These are phyloP conservation scores for Colletotrichum sp. DNA, from an alignment of 2,329 filamentous ascomycete species.

Conservation along the genomic window DNA sequence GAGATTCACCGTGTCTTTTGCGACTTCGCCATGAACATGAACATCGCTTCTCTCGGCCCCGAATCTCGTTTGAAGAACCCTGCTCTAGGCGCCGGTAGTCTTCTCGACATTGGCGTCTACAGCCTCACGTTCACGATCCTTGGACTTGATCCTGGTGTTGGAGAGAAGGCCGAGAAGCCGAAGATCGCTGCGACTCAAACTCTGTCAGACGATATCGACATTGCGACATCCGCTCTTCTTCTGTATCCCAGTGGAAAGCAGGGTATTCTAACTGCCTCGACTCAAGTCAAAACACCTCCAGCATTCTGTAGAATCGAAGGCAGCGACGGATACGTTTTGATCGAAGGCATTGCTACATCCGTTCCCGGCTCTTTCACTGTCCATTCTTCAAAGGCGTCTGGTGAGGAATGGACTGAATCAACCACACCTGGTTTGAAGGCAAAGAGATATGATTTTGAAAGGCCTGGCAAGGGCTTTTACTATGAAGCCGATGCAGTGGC, in stretches of 20 bases:
- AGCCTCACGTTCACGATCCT: constrained; percentile 44
- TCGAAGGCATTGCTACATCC: constrained; percentile 38
- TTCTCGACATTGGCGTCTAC: constrained; percentile 51
- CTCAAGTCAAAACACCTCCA: constrained; percentile 30
- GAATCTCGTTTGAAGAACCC: constrained; percentile 41
- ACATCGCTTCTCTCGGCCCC: constrained; percentile 33
- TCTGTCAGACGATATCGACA: constrained; percentile 38
- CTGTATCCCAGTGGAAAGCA: constrained; percentile 42
- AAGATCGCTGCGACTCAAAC: constrained; percentile 42
- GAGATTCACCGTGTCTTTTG: constrained; percentile 41
- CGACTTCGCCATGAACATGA: constrained; percentile 44
- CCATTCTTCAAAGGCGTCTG: constrained; percentile 23
- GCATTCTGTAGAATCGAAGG: constrained; percentile 46
- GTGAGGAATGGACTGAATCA: constrained; percentile 24
- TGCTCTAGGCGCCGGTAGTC: constrained; percentile 44
- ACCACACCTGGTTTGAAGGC: neutral
- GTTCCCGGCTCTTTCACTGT: constrained; percentile 41
- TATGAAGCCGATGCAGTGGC: constrained; percentile 52
- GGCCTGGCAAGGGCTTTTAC: constrained; percentile 42
- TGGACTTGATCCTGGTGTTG: constrained; percentile 33
- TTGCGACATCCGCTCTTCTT: constrained; percentile 41
- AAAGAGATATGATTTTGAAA: constrained; percentile 41
- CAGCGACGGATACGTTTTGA: constrained; percentile 36
- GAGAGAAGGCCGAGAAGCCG: constrained; percentile 29
- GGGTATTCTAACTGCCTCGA: constrained; percentile 46